phyloP scores from a whole-genome alignment of 1,284 basidiomycete species.

The Trichosporon sp. region DNA sequence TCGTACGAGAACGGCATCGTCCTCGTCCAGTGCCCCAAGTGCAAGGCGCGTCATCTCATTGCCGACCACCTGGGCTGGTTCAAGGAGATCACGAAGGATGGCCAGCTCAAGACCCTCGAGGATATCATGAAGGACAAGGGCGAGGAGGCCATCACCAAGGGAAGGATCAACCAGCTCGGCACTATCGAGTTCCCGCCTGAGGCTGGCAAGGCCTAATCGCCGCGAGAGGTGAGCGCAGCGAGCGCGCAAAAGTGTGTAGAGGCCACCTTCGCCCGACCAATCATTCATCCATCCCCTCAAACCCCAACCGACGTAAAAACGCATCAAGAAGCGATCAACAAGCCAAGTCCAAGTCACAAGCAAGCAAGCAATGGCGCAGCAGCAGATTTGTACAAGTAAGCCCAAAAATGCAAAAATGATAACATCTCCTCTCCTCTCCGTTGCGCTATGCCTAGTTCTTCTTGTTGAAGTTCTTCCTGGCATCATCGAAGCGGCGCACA shows the following conservation, averaged over 20 bases:
- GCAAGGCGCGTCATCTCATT: slow-evolving; percentile 83
- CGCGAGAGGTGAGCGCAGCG: too few species aligned
- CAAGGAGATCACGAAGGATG: slow-evolving; percentile 65
- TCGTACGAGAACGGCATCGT: slow-evolving; percentile 89
- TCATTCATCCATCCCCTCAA: too few species aligned
- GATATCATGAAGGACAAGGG: slow-evolving; percentile 76
- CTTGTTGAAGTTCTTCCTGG: slow-evolving; percentile 62
- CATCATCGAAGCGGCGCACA: slow-evolving; percentile 83
- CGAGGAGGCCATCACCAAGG: slow-evolving; percentile 67
- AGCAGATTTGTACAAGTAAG: slow-evolving; percentile 12
- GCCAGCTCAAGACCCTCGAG: slow-evolving; percentile 74
- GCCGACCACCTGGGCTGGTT: slow-evolving; percentile 95
- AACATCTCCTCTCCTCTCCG: background rate
- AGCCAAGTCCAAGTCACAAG: background rate
- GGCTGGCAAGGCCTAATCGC: background rate
- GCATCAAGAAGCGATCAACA: background rate
- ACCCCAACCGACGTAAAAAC: background rate
- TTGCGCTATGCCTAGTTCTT: background rate
- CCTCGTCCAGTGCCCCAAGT: slow-evolving; percentile 86
- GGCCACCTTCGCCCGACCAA: too few species aligned
- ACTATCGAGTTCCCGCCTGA: slow-evolving; percentile 56
- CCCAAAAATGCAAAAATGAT: slow-evolving; percentile 12
- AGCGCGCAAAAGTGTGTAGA: too few species aligned
- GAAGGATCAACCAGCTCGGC: slow-evolving; percentile 59
- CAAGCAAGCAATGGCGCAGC: background rate